These are phyloP conservation scores for Kluyveromyces lactis DNA, from an alignment of 805 yeast species.

Conservation along the genomic window DNA sequence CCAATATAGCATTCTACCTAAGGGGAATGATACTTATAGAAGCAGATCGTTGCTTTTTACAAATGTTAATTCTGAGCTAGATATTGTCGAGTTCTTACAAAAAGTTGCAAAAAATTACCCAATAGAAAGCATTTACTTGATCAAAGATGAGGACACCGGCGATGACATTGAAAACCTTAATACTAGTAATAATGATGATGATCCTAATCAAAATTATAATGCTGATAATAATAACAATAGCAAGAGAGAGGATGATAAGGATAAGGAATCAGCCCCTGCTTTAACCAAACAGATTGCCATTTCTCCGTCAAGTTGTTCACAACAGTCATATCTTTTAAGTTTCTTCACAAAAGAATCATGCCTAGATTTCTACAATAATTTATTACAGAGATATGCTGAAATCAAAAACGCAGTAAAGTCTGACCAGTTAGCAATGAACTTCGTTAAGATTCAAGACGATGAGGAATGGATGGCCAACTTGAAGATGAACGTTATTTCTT, in stretches of 20 bases:
- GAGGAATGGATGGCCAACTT: constrained; percentile 7
- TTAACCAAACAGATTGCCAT: too few relatives aligned
- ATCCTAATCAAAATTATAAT: too few relatives aligned
- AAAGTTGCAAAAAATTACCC: constrained; percentile 50
- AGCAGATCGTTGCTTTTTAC: constrained; percentile 26
- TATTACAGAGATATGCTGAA: constrained; percentile 30
- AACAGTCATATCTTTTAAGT: constrained; percentile 13
- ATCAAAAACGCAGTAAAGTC: constrained; percentile 33
- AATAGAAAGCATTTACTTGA: constrained; percentile 46
- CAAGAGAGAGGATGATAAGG: not conserved
- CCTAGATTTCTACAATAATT: constrained; percentile 31
- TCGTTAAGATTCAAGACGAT: constrained; percentile 16
- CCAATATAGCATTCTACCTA: constrained; percentile 16
- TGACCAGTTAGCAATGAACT: constrained; percentile 30
- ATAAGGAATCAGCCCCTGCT: too few relatives aligned
- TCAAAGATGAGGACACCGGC: constrained; percentile 31
- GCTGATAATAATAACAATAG: not conserved
- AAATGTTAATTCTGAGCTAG: constrained; percentile 17
- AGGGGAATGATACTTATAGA: constrained; percentile 26
- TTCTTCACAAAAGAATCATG: constrained; percentile 30
- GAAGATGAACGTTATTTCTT: constrained; percentile 14
- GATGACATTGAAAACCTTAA: constrained; percentile 6
- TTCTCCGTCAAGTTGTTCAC: too few relatives aligned
- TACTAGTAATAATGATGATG: too few relatives aligned
- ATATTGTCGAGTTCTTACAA: constrained; percentile 23